Evolutionary conservation across 768 basidiomycete genomes (phyloP).

Genomic region (Suillus brevipes): DNA sequence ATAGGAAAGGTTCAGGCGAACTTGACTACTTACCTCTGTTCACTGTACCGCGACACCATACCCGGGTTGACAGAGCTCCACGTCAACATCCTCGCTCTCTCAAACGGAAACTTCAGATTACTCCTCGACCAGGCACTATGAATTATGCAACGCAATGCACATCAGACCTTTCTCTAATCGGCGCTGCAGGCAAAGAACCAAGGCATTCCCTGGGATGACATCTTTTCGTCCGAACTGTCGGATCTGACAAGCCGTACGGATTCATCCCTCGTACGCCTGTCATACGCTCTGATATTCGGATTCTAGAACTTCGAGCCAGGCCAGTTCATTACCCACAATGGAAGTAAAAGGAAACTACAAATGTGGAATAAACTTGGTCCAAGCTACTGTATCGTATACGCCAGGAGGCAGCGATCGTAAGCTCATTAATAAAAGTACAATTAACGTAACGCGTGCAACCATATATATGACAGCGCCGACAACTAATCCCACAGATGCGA

Average conservation of each 20-base stretch:
- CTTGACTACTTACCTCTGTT: background rate
- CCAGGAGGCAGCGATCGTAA: too few species aligned
- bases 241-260: conserved; percentile 64
- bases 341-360: background rate
- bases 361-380: too few species aligned
- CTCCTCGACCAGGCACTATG: conserved; percentile 56
- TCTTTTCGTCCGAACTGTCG: conserved; percentile 60
- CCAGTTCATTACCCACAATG: too few species aligned
- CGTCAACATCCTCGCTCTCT: conserved; percentile 24
- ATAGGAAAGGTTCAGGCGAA: background rate
- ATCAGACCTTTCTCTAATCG: background rate
- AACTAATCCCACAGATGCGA: background rate
- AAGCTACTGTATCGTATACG: too few species aligned
- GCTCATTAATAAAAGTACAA: conserved; percentile 12
- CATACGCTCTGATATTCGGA: too few species aligned
- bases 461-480: conserved; percentile 1
- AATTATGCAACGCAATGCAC: background rate
- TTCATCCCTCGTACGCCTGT: too few species aligned
- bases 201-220: conserved; percentile 60
- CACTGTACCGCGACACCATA: conserved; percentile 59
- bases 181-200: conserved; percentile 55
- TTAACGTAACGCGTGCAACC: conserved; percentile 11
- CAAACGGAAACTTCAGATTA: conserved; percentile 63
- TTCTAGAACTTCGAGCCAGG: too few species aligned
- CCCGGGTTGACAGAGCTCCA: conserved; percentile 47